Base-by-base conservation (phyloP, 2,329 filamentous ascomycete species). In the Cordyceps cateniannulata region DNA sequence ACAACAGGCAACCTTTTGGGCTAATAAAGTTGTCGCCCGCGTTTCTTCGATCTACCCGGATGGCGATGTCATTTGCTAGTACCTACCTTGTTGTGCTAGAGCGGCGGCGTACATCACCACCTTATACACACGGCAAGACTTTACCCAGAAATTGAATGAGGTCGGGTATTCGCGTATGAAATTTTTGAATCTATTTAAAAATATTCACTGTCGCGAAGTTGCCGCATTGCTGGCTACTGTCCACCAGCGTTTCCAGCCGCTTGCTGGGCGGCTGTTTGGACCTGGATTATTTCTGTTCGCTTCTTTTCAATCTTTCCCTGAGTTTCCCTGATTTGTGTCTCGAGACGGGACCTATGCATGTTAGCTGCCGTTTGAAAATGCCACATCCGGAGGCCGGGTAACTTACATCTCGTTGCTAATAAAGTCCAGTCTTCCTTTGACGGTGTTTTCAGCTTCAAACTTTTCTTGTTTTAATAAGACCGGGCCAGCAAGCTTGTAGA, bases 401-500 rank as follows among this genome's bases (percentile, higher is more conserved):
- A 72, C 87, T 73, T 73, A 96, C 92, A 98, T 95, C 72, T 99
- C 93, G 70, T 93, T 91, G 66, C 87, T 84, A 66, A 99, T 99
- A 70, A 93, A 98, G 66, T 96, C 92, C 55, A 99, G 75, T 25
- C 95, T 86, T 22, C 91, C 91, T 67, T 96, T 91, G 20, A 99
- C 95, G 0, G 92, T 93, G 80, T 90, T 89, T 65, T 92, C 86
- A 0, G 95, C 95, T 73, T 99, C 95, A 1, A 85, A 78, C 74
- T 90, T 93, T 62, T 98, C 95, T 75, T 99, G 95, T 81, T 98
- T 97, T 69, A 99, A 76, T 42, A 99, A 78, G 7, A 98, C 90
- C 0, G 95, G 95, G 0, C 95, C 95, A 51, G 96, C 86, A 47
- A 97, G 85, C 77, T 98, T 99, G 84, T 96, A 99, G 74, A 99